phyloP scores from a whole-genome alignment of 441 rosid species.

The Gossypium lobatum region DNA sequence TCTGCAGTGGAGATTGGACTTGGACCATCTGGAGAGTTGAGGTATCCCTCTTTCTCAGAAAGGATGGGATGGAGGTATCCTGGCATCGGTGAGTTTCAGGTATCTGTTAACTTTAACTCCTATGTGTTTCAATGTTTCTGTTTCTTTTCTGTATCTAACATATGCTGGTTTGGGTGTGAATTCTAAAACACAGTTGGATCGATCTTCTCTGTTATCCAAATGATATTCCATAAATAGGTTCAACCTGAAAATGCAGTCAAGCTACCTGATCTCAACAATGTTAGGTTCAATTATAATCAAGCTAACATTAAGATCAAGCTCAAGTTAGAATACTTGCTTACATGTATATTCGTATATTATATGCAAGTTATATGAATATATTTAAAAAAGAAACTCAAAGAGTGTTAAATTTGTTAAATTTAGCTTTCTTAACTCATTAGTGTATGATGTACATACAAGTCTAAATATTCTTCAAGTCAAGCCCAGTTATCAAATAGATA shows the following conservation, averaged over 20 bases:
- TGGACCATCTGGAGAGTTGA: constrained; percentile 68
- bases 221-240: background rate
- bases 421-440: constrained; percentile 6
- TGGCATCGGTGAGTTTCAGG: constrained; percentile 83
- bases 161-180: background rate
- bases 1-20: constrained; percentile 66
- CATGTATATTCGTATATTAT: background rate
- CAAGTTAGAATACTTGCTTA: background rate
- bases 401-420: background rate
- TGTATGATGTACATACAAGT: background rate
- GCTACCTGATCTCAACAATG: background rate
- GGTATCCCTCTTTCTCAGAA: constrained; percentile 64
- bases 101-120: constrained; percentile 23
- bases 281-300: constrained; percentile 2
- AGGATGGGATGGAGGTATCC: constrained; percentile 76
- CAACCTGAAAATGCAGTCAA: background rate
- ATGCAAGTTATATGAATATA: constrained; percentile 2
- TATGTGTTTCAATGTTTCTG: background rate
- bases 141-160: constrained; percentile 3
- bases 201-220: background rate
- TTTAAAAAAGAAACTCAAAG: background rate
- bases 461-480: background rate
- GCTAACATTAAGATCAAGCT: background rate
- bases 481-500: background rate
- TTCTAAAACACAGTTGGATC: background rate